These are phyloP conservation scores for Colletotrichum cuscutae DNA, from an alignment of 2,329 filamentous ascomycete species.

Conservation along the genomic window DNA sequence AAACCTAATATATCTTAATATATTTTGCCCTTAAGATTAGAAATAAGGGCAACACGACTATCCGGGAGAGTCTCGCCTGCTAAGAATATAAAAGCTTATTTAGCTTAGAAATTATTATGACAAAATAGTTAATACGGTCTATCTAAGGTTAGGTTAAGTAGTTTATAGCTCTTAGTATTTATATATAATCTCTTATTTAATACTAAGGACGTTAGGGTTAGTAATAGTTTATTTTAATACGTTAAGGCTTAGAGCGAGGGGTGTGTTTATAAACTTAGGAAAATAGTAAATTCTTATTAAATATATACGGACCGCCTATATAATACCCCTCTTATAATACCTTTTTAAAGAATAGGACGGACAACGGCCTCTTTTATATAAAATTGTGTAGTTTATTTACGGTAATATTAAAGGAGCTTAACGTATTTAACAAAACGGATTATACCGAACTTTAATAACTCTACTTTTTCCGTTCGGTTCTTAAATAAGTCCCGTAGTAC, in stretches of 20 bases:
- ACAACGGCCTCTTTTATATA: neutral
- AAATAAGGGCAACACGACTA: too few relatives aligned
- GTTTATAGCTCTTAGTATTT: neutral
- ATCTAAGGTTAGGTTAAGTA: neutral
- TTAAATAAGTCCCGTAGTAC: too few relatives aligned
- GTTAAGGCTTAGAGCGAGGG: neutral
- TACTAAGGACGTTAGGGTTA: neutral
- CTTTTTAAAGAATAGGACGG: neutral
- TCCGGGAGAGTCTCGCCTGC: too few relatives aligned
- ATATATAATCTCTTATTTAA: neutral
- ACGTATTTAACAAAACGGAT: too few relatives aligned
- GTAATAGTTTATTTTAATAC: neutral
- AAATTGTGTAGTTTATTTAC: neutral
- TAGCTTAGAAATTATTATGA: too few relatives aligned
- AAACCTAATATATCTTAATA: too few relatives aligned
- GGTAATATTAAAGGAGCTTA: neutral
- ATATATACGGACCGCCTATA: neutral
- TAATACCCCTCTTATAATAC: too few relatives aligned
- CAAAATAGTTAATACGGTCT: too few relatives aligned
- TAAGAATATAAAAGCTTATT: too few relatives aligned
- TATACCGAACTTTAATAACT: too few relatives aligned
- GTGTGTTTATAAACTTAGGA: neutral
- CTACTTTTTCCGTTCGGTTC: too few relatives aligned
- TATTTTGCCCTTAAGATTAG: too few relatives aligned
- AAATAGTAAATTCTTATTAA: neutral